Base-by-base conservation (phyloP, 345 rosid species). In the Tarenaya hassleriana region DNA sequence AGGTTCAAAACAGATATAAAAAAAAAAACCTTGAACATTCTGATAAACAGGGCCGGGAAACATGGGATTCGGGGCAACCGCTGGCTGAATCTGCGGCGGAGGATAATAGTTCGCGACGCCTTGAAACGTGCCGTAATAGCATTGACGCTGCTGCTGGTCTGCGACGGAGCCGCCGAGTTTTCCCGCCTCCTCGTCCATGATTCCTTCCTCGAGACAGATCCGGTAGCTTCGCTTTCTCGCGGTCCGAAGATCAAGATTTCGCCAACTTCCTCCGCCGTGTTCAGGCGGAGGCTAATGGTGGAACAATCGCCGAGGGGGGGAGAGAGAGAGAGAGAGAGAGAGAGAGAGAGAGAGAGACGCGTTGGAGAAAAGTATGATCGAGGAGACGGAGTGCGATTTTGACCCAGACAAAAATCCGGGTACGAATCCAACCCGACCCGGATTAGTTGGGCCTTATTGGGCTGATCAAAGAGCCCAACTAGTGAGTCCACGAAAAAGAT, bases 111-210 rank as follows among this genome's bases (percentile, higher is more conserved):
- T 89, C 16, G 87, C 84, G 1, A 81, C 97, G 59, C 97, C 95
- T 64, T 86, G 97, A 60, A 89, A 89, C 46, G 97, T 83, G 7
- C 97, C 97, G 69, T 88, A 82, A 45, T 70, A 69, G 47, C 64
- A 64, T 51, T 60, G 77, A 42, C 21, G 60, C 34, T 52, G 77
- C 15, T 51, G 55, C 58, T 65, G 62, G 56, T 62, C 55, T 16
- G 60, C 3, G 33, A 34, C 56, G 38, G 60, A 19, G 3, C 52
- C 63, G 56, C 76, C 44, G 60, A 59, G 61, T 52, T 69, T 63
- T 66, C 62, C 52, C 63, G 65, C 78, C 45, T 78, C 82, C 46
- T 67, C 77, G 16, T 55, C 77, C 91, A 78, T 79, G 40, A 55
- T 67, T 31, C 7, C 29, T 31, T 27, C 35, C 56, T 10, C 31